These are phyloP conservation scores for Carallia pectinifolia DNA, from an alignment of 345 rosid genomes.

Conservation along the genomic window DNA sequence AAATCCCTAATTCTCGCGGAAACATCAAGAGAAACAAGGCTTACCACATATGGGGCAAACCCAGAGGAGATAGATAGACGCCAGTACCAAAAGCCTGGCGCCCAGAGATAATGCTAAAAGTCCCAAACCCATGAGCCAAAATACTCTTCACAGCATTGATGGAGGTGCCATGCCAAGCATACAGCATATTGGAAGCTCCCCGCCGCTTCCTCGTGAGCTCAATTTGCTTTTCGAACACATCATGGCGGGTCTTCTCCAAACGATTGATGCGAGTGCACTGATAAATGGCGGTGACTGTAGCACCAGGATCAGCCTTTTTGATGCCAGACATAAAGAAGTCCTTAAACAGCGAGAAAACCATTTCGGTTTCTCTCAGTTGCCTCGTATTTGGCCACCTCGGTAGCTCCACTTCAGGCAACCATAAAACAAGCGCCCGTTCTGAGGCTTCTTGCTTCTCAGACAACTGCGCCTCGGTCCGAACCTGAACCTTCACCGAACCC, in stretches of 20 bases:
- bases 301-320: conserved; percentile 18
- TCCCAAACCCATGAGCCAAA: conserved; percentile 42
- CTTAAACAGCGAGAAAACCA: conserved; percentile 17
- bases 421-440: conserved; percentile 25
- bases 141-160: conserved; percentile 23
- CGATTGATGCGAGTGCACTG: conserved; percentile 23
- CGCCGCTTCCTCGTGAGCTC: conserved; percentile 27
- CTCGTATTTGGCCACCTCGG: conserved; percentile 30
- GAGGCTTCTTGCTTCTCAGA: neutral
- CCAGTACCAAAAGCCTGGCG: conserved; percentile 35
- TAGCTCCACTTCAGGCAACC: neutral
- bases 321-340: conserved; percentile 31
- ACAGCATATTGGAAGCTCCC: conserved; percentile 27
- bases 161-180: conserved; percentile 49
- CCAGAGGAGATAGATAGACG: conserved; percentile 39
- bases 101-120: conserved; percentile 20
- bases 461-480: conserved; percentile 29
- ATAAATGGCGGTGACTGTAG: conserved; percentile 34
- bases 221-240: conserved; percentile 34
- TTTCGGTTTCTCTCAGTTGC: conserved; percentile 28
- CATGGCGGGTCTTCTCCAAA: conserved; percentile 30
- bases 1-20: neutral
- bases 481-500: conserved; percentile 11
- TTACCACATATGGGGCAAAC: conserved; percentile 38
- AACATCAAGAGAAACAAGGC: neutral